phyloP scores from a whole-genome alignment of 2,329 filamentous ascomycete species.

The Hymenoscyphus fraxineus region DNA sequence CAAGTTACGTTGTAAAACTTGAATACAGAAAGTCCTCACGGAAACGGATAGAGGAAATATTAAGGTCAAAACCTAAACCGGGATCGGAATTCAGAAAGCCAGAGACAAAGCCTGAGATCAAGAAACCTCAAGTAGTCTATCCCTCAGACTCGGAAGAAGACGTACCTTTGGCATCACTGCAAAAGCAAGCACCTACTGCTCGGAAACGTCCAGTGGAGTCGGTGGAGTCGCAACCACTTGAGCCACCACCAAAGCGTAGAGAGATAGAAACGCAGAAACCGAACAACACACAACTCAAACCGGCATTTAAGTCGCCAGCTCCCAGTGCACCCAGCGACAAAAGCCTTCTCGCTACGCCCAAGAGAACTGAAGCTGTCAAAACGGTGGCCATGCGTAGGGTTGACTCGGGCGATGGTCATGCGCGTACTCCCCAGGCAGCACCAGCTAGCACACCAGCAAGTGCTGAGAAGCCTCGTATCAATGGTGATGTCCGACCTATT shows the following conservation, averaged over 20 bases:
- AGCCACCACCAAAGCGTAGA: constrained; percentile 34
- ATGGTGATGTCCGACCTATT: constrained; percentile 22
- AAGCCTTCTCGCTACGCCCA: constrained; percentile 38
- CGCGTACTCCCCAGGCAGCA: constrained; percentile 36
- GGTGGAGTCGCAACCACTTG: constrained; percentile 27
- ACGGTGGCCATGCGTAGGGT: constrained; percentile 37
- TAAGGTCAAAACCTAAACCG: constrained; percentile 23
- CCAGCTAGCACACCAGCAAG: constrained; percentile 34
- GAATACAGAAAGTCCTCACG: constrained; percentile 30
- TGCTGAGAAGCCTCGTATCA: constrained; percentile 28
- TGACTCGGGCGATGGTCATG: constrained; percentile 39
- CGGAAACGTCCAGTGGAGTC: constrained; percentile 27
- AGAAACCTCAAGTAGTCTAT: background rate
- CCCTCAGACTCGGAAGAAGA: constrained; percentile 28
- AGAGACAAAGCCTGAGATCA: constrained; percentile 17
- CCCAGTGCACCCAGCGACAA: constrained; percentile 26
- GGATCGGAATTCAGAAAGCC: constrained; percentile 19
- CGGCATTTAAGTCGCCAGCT: constrained; percentile 36
- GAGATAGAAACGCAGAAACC: constrained; percentile 36
- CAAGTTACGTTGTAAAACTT: constrained; percentile 28
- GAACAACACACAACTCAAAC: constrained; percentile 34
- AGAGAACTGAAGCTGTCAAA: constrained; percentile 39
- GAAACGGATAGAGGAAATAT: constrained; percentile 30
- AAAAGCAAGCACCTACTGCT: constrained; percentile 29
- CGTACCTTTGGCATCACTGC: constrained; percentile 38